phyloP scores from a whole-genome alignment of 73 alveolate genomes.

The Tetrahymena thermophila region DNA sequence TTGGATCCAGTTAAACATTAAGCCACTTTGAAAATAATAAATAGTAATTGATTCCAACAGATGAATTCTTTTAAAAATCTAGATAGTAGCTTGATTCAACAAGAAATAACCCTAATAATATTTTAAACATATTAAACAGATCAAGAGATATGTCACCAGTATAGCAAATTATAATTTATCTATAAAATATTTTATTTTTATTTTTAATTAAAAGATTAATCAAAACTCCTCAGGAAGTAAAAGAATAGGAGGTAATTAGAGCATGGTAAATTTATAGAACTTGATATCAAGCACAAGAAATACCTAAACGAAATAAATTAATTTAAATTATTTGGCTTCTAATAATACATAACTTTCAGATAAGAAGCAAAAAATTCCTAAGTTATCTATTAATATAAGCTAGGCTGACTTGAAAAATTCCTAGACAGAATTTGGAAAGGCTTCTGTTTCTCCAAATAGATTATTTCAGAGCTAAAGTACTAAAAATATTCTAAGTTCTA shows the following conservation, averaged over 20 bases:
- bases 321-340: not conserved
- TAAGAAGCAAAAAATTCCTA: not conserved
- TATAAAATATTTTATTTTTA: not conserved
- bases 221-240: not conserved
- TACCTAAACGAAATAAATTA: not conserved
- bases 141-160: not conserved
- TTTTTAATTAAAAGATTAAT: not conserved
- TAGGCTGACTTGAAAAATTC: not conserved
- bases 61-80: not conserved
- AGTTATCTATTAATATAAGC: not conserved
- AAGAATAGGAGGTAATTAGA: not conserved
- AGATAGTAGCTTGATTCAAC: not conserved
- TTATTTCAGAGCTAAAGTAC: not conserved
- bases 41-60: not conserved
- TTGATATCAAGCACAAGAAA: not conserved
- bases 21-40: not conserved
- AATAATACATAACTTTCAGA: not conserved
- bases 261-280: not conserved
- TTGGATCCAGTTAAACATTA: not conserved
- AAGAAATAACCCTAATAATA: not conserved
- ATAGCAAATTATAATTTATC: not conserved
- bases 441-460: not conserved
- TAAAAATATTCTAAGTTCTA: not conserved
- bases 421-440: not conserved
- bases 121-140: not conserved